Percentiles rank a stretch among this genome's conserved stretches.
Evolutionary conservation across 2,329 filamentous ascomycete species (phyloP).

Genomic region (Fusarium zealandicum): DNA sequence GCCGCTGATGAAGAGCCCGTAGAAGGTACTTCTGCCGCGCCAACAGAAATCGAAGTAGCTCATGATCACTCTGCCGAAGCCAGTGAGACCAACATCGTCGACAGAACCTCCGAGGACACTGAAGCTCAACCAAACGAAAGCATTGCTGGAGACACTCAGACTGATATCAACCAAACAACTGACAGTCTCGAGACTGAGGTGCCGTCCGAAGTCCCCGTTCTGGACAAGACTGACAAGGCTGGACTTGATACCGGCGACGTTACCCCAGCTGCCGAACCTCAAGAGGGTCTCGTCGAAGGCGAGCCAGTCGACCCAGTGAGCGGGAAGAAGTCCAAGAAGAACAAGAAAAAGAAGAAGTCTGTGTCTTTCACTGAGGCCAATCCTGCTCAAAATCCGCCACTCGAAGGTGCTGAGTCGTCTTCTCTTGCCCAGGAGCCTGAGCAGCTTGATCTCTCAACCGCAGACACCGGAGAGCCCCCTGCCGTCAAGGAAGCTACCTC

Average conservation of each 20-base stretch:
- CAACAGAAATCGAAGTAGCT: neutral
- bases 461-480: constrained; percentile 3
- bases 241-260: neutral
- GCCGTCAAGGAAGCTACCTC: constrained; percentile 24
- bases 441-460: constrained; percentile 4
- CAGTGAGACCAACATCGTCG: neutral
- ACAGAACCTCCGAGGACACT: neutral
- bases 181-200: neutral
- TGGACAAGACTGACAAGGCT: constrained; percentile 1
- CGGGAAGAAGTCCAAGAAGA: constrained; percentile 41
- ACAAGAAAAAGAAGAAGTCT: constrained; percentile 44
- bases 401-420: constrained; percentile 16
- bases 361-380: constrained; percentile 26
- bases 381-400: constrained; percentile 2
- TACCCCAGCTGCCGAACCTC: neutral
- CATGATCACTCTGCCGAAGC: neutral
- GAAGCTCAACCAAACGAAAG: neutral
- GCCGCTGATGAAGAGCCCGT: constrained; percentile 2
- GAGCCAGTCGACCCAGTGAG: constrained; percentile 19
- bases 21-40: constrained; percentile 10
- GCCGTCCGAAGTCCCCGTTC: neutral
- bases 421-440: constrained; percentile 17
- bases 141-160: neutral
- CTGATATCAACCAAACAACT: neutral
- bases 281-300: constrained; percentile 25